Evolutionary conservation across 2,329 filamentous ascomycete species (phyloP).

Genomic region (Claviceps africana): DNA sequence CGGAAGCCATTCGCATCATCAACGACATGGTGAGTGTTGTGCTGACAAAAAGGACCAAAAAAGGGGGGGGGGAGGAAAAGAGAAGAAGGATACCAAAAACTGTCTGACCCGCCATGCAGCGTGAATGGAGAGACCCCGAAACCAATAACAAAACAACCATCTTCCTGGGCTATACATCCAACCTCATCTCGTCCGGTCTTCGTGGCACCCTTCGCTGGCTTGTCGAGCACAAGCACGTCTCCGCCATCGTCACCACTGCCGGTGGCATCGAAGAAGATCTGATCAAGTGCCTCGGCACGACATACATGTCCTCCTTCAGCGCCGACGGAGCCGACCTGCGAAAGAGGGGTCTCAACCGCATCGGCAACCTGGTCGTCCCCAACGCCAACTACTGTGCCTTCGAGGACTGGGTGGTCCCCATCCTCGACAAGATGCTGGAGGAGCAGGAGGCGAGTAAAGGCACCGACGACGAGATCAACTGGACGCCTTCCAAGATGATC

Average conservation of each 20-base stretch:
- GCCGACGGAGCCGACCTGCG: constrained; percentile 65
- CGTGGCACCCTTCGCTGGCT: constrained; percentile 85
- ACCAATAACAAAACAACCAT: constrained; percentile 74
- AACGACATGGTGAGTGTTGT: constrained; percentile 68
- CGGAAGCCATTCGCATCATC: constrained; percentile 79
- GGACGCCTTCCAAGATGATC: constrained; percentile 91
- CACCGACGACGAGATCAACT: constrained; percentile 58
- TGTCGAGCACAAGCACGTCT: constrained; percentile 83
- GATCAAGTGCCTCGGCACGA: constrained; percentile 93
- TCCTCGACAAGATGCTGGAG: constrained; percentile 83
- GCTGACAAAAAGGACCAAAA: not conserved
- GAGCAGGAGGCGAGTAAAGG: constrained; percentile 76
- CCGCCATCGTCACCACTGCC: constrained; percentile 85
- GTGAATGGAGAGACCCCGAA: constrained; percentile 68
- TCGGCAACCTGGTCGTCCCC: constrained; percentile 88
- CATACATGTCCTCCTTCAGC: constrained; percentile 80
- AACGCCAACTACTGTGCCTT: constrained; percentile 94
- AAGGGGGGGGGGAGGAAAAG: not conserved
- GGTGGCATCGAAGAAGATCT: constrained; percentile 95
- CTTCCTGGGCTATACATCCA: constrained; percentile 94
- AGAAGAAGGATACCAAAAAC: not conserved
- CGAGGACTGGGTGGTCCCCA: constrained; percentile 93
- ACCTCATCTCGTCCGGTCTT: constrained; percentile 90
- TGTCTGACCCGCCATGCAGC: constrained; percentile 24
- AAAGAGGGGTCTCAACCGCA: constrained; percentile 79